Evolutionary conservation across 768 basidiomycete species (phyloP).

Genomic region (Tricholoma hemisulphureum): DNA sequence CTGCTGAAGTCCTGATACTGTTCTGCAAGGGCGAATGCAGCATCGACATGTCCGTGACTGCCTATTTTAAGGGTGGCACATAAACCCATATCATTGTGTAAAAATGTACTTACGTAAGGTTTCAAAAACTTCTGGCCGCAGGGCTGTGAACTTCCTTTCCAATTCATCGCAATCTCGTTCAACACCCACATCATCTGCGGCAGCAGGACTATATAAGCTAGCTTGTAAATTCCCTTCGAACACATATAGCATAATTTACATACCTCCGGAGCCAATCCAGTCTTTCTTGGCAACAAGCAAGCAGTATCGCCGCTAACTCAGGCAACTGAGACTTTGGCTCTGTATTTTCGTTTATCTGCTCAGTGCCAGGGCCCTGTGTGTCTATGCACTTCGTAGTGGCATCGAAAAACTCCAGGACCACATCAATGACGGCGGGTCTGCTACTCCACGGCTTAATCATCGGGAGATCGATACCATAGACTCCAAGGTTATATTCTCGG

Average conservation of each 20-base stretch:
- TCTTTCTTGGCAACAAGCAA: constrained; percentile 66
- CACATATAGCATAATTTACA: not conserved
- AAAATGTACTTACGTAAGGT: constrained; percentile 63
- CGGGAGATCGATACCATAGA: constrained; percentile 75
- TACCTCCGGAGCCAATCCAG: constrained; percentile 68
- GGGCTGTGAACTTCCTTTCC: constrained; percentile 61
- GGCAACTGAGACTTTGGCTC: constrained; percentile 59
- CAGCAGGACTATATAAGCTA: constrained; percentile 38
- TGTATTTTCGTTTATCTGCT: constrained; percentile 21
- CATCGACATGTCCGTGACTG: constrained; percentile 56
- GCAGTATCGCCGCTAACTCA: constrained; percentile 59
- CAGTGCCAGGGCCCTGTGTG: constrained; percentile 27
- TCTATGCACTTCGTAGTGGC: constrained; percentile 53
- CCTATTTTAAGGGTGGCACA: constrained; percentile 40
- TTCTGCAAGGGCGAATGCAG: constrained; percentile 84
- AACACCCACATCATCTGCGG: constrained; percentile 45
- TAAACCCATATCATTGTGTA: not conserved
- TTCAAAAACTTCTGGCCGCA: constrained; percentile 77
- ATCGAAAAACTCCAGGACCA: constrained; percentile 70
- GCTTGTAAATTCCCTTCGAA: not conserved
- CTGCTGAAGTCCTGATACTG: constrained; percentile 82
- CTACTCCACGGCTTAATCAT: constrained; percentile 87
- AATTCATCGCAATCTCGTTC: constrained; percentile 60
- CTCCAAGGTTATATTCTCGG: constrained; percentile 63
- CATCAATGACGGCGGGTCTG: constrained; percentile 61